Evolutionary conservation across 352 stramenopile species (phyloP), one percentile per base, ranked within the genome.

Genomic region (Elongisporangium undulatum): DNA sequence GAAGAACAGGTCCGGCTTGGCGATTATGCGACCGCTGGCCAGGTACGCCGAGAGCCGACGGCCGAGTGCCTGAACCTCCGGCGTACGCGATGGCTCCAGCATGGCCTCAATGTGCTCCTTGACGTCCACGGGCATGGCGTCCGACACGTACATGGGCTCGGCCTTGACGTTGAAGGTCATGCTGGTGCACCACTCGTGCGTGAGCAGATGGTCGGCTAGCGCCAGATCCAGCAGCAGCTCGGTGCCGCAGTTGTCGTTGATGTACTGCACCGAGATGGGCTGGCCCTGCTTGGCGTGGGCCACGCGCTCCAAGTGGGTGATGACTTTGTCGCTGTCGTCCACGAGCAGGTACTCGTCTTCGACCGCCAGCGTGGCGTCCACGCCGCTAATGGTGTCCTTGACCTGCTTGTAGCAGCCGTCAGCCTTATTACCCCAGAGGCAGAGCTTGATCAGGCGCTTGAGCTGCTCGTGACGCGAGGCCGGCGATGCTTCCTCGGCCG

Each of bases 161-260:
- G 64, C 60, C 58, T 95, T 92, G 17, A 91, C 77, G 59, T 93
- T 75, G 26, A 93, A 73, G n/a, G 75, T 75, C 9, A 95, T 72
- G 19, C 64, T 82, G 8, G 53, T 63, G 52, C 75, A 87, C 76
- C 77, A 81, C 16, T 59, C 55, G 49, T 80, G 67, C 20, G 59
- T 66, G 23, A 92, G 64, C 41, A 92, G 55, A 56, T 90, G 81
- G 53, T 90, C 82, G 0, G 69, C 80, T 3, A 92, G 66, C 29
- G 78, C 79, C 23, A 92, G 53, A 50, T 92, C 82, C 1, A 92
- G 57, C 52, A 92, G 59, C 48, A 92, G 56, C 58, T 92, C 80
- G 0, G 79, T 89, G 51, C 80, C 83, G 59, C 79, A 87, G 67
- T 92, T 92, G 67, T 92, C 83, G 57, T 90, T 92, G 61, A 92